Conservation (phyloP, 23 red algal species). For the Gracilaria domingensis region DNA sequence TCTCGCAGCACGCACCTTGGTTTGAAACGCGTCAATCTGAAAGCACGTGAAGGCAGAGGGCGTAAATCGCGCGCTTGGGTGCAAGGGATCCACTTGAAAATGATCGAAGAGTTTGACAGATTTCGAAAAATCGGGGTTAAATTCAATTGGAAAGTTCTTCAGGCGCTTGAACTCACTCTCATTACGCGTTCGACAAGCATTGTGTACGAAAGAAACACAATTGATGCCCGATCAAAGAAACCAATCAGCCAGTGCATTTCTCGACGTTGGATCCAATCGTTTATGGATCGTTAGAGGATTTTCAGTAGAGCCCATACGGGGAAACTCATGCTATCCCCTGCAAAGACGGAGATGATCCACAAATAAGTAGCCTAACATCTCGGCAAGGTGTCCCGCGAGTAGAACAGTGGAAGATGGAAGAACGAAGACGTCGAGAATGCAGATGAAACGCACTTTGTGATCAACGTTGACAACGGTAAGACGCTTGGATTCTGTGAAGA, state of each 20-base stretch:
- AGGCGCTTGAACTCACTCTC: neutral
- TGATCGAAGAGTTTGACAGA: neutral
- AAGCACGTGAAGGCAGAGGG: neutral
- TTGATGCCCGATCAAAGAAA: neutral
- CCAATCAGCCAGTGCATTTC: neutral
- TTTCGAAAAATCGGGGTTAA: neutral
- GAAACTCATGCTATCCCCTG: slow-evolving; percentile 12
- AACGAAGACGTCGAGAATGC: slow-evolving; percentile 26
- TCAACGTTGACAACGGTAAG: neutral
- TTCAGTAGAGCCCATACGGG: slow-evolving; percentile 39
- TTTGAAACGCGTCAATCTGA: neutral
- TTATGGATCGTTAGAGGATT: slow-evolving; percentile 28
- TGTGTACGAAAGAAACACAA: neutral
- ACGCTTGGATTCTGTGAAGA: neutral
- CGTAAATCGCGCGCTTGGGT: neutral
- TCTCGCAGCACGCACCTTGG: no score
- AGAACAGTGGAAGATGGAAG: neutral
- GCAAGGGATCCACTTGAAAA: neutral
- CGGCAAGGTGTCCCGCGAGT: neutral
- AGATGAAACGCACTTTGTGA: neutral
- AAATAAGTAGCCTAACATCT: slow-evolving; percentile 36
- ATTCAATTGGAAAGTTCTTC: neutral
- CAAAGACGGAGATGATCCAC: neutral
- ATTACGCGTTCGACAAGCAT: neutral
- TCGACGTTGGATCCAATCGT: slow-evolving; percentile 10